These are phyloP conservation scores for Triticum monococcum DNA, from an alignment of 176 grass and related monocot species.

Conservation along the genomic window DNA sequence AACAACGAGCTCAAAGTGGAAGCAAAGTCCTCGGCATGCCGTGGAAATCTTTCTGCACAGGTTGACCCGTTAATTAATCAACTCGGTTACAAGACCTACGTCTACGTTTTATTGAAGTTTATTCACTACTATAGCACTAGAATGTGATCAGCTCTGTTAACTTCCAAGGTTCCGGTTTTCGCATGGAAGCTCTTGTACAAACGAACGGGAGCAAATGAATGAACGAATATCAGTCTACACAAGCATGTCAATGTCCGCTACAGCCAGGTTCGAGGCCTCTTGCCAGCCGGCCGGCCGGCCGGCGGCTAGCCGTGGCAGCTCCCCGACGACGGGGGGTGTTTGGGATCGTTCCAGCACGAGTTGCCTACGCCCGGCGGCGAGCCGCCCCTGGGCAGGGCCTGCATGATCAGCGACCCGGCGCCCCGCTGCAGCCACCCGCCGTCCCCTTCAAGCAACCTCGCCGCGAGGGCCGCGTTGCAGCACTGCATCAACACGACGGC, in stretches of 20 bases:
- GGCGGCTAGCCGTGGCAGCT: not conserved
- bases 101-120: no score
- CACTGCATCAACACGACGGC: slow-evolving; percentile 25
- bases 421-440: not conserved
- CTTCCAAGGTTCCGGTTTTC: not conserved
- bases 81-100: not conserved
- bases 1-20: not conserved
- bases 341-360: no score
- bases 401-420: slow-evolving; percentile 1
- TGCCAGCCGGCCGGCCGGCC: not conserved
- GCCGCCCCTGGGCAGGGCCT: not conserved
- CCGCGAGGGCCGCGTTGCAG: slow-evolving; percentile 10
- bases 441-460: not conserved
- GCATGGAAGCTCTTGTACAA: not conserved
- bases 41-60: not conserved
- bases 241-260: not conserved
- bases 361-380: not conserved
- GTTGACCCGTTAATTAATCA: not conserved
- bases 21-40: not conserved
- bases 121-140: not conserved
- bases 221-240: not conserved
- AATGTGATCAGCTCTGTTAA: not conserved
- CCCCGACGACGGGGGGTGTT: not conserved
- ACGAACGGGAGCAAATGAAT: not conserved
- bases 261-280: not conserved